Base-by-base conservation (phyloP, 2,329 filamentous ascomycete species). In the Neopestalotiopsis sp. region DNA sequence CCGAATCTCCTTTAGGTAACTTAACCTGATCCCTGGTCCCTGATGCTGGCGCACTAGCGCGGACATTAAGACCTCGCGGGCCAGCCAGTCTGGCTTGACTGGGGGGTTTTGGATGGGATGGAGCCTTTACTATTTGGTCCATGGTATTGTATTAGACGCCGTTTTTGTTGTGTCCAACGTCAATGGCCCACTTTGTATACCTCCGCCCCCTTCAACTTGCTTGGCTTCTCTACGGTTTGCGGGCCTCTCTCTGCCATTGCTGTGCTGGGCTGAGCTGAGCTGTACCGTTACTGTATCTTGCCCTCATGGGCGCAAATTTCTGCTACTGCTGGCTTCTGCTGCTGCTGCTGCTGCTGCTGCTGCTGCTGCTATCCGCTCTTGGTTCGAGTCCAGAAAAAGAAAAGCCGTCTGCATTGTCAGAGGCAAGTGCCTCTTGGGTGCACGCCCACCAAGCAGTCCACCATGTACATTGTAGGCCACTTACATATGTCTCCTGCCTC, bases 121-220 rank as follows among this genome's bases (percentile, higher is more conserved):
- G 45, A 52, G 45, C 14, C 57, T 59, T 59, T 30, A 30, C 57
- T 24, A 30, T 59, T 14, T 30, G 57, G 24, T 34, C 57, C 57
- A 59, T 30, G 57, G n/a, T 34, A 28, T n/a, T 59, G n/a, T 34
- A 28, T n/a, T 59, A 52, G 57, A 28, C 57, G 24, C 24, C 24
- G 30, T 32, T 65, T 32, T 28, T 57, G 45, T 56, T 52, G 65
- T 67, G 32, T 67, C 56, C 40, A 67, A 67, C 56, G 57, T 67
- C 34, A 60, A 60, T 45, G 56, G 65, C 28, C 65, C 65, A 67
- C 65, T 34, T 17, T 52, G 63, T 45, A 45, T 66, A 66, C 34
- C 63, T 58, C 28, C 56, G 17, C 45, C 45, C 45, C 45, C 45
- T 52, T 52, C 45, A 52, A 28, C 58, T 34, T 66, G 65, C 32